A percentile compares a stretch with the other conserved stretches of the same genome.
Conservation (phyloP, 306 rosid genomes). For the Nissolia schottii region DNA sequence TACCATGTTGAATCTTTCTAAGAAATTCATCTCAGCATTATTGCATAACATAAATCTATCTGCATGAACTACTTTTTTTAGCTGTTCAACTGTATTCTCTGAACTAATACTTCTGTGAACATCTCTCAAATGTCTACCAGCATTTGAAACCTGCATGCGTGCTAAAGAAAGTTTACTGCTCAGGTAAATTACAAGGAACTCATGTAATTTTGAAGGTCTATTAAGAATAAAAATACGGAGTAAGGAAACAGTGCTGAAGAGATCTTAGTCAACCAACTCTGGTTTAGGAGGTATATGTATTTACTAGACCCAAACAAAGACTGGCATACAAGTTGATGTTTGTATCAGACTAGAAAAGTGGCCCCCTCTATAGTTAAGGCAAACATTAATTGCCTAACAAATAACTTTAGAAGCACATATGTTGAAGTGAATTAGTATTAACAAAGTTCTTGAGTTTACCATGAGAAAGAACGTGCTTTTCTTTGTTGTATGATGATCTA, state of each 20-base stretch:
- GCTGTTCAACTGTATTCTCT: constrained; percentile 29
- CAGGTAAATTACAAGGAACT: constrained; percentile 27
- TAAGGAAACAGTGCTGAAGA: background rate
- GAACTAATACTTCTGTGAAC: constrained; percentile 33
- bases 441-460: constrained; percentile 52
- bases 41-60: constrained; percentile 16
- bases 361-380: constrained; percentile 3
- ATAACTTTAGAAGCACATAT: background rate
- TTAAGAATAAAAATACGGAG: constrained; percentile 12
- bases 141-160: constrained; percentile 50
- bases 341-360: background rate
- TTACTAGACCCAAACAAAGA: constrained; percentile 1
- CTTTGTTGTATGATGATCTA: constrained; percentile 36
- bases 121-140: constrained; percentile 38
- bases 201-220: background rate
- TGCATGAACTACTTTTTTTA: constrained; percentile 26
- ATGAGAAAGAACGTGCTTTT: constrained; percentile 33
- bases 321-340: constrained; percentile 7
- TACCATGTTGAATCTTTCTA: constrained; percentile 28
- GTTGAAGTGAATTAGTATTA: background rate
- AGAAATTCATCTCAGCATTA: constrained; percentile 27
- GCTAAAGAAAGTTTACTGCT: constrained; percentile 65
- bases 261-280: background rate
- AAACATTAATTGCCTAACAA: background rate
- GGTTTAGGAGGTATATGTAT: background rate